phyloP scores from a whole-genome alignment of 139 green algal species.

The Ostreobium quekettii region DNA sequence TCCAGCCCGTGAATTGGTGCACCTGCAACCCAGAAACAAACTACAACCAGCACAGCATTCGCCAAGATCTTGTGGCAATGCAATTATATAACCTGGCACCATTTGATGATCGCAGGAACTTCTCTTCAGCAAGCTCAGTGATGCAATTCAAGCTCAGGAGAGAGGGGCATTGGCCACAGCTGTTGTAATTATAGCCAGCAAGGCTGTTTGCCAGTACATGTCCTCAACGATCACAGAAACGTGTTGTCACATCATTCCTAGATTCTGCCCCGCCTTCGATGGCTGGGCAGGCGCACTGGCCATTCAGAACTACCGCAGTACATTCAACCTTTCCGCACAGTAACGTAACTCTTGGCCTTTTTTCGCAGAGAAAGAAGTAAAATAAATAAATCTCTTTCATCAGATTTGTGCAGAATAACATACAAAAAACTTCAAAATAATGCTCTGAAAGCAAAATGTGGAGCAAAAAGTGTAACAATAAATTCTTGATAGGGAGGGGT shows the following conservation, averaged over 20 bases:
- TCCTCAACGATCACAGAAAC: constrained; percentile 2
- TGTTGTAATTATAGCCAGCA: too few relatives aligned
- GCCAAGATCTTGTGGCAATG: too few relatives aligned
- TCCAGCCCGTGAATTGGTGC: too few relatives aligned
- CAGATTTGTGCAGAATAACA: background rate
- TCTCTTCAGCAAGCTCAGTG: too few relatives aligned
- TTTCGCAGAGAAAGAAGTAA: background rate
- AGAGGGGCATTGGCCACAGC: too few relatives aligned
- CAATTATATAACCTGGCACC: too few relatives aligned
- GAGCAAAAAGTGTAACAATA: background rate
- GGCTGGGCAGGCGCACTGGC: background rate
- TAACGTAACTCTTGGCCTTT: background rate
- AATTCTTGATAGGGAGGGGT: background rate
- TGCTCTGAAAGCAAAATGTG: background rate
- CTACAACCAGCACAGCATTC: too few relatives aligned
- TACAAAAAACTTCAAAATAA: background rate
- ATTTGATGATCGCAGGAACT: too few relatives aligned
- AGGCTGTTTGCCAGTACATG: too few relatives aligned
- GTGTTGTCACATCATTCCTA: too few relatives aligned
- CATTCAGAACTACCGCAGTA: background rate
- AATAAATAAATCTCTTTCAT: background rate
- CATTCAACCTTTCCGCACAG: background rate
- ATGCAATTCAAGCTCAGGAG: too few relatives aligned
- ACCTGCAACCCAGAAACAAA: too few relatives aligned
- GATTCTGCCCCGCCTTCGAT: background rate